Base-by-base conservation (phyloP, 2,329 filamentous ascomycete genomes). In the Pseudogymnoascus verrucosus region DNA sequence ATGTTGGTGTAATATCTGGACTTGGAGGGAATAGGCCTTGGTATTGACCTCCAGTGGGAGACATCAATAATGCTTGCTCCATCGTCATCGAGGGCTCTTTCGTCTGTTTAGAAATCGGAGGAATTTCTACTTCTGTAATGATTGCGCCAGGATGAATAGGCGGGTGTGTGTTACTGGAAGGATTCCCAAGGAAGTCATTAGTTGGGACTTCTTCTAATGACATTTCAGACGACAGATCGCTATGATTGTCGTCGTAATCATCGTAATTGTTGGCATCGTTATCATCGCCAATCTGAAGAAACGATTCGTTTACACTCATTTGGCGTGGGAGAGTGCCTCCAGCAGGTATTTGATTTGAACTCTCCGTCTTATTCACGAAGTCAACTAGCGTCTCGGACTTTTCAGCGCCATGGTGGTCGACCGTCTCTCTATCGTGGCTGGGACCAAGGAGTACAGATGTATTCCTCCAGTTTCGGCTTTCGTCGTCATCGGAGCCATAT, bases 191-290 rank as follows among this genome's bases (percentile, higher is more conserved):
- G 44, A 68, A 72, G 68, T 71, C 70, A 65, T 67, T 72, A 72
- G 66, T 64, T 64, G 68, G 71, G 2, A 78, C 69, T 1, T 77
- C 72, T n/a, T 85, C 82, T 1, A 76, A 74, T 0, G 85, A 88
- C 47, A 88, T 68, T 67, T 88, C 85, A 0, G 85, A 88, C 1
- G 85, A 89, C 6, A 88, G 76, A 65, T 88, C 84, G 31, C 80
- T 85, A 60, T 69, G 65, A 62, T 69, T 67, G 44, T 80, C 80
- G 51, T 67, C 70, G 28, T 60, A 36, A 63, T 62, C 47, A 31
- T 54, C 51, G n/a, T 34, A 34, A 19, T 57, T 57, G 28, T 57
- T 7, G 8, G 28, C 26, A 61, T 71, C 71, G 40, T 66, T 70
- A 34, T 57, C 51, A 57, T 57, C 21, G 23, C 36, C 60, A 23